phyloP scores from a whole-genome alignment of 2,329 filamentous ascomycete genomes.

The Alternaria brassicicola region DNA sequence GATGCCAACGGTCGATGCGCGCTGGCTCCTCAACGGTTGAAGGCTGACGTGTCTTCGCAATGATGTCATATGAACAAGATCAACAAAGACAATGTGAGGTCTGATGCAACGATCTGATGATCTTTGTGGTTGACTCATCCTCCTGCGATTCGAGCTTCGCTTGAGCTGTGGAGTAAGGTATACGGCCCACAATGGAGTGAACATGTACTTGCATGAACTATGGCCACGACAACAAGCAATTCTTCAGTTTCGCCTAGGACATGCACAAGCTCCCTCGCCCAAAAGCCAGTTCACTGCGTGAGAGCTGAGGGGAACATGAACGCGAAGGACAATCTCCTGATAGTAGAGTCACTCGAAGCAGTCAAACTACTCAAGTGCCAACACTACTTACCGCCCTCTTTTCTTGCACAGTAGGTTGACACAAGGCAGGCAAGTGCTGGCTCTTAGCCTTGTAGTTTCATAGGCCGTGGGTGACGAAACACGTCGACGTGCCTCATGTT shows the following conservation, averaged over 20 bases:
- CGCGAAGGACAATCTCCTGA: not conserved
- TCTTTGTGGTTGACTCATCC: not conserved
- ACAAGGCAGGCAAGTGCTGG: not conserved
- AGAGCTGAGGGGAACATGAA: not conserved
- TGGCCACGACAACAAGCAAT: not conserved
- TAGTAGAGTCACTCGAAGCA: not conserved
- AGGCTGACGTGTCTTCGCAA: conserved; percentile 1
- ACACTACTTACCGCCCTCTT: not conserved
- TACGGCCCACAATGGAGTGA: not conserved
- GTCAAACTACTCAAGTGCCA: not conserved
- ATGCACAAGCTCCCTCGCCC: not conserved
- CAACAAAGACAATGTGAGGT: not conserved
- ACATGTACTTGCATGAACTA: not conserved
- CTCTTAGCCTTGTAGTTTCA: not conserved
- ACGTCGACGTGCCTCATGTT: not conserved
- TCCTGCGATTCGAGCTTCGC: not conserved
- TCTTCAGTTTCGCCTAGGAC: not conserved
- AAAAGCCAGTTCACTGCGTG: not conserved
- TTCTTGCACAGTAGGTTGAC: not conserved
- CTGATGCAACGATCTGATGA: not conserved
- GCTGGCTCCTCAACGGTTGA: not conserved
- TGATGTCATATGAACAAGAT: not conserved
- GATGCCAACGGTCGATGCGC: conserved; percentile 1
- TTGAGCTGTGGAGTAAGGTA: not conserved
- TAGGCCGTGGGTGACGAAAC: not conserved